Base-by-base conservation (phyloP, 1,139 yeast genomes). In the Zygosaccharomyces pseudobailii region DNA sequence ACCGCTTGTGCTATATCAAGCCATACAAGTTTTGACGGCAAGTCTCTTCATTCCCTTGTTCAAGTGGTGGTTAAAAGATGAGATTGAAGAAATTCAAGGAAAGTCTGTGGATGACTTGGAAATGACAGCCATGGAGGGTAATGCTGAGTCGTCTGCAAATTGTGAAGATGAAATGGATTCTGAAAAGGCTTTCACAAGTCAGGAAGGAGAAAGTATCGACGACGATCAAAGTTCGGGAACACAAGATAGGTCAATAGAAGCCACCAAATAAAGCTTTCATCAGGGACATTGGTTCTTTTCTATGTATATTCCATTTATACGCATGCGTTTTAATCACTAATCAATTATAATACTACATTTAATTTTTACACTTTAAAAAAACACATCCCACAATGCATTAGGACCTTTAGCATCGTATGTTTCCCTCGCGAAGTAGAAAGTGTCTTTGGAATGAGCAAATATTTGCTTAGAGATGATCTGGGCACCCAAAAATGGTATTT, bases 381-480 rank as follows among this genome's bases (percentile, higher is more conserved):
- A 66, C 19, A 75, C 67, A 48, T 76, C 82, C 82, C 84, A 79
- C 40, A 79, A 64, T 35, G 78, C 69, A 5, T 70, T 53, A 7
- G 97, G 97, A 0, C 97, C 97, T 46, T 73, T 75, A 55, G 84
- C 92, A 56, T 82, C 82, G 65, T 88, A 90, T 49, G 80, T 82
- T 36, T 82, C 86, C 54, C 80, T 76, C 43, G 84, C 81, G 44
- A 89, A 75, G 64, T 80, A 89, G 48, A 76, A 69, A 52, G 80
- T 78, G 51, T 89, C 96, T 58, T 79, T 79, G 23, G 82, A 71
- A 42, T 67, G 72, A 46, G 82, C 80, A 53, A 87, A 90, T 20
- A 87, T 79, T 67, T 88, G 96, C 66, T 87, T 88, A 21, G 95
- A 82, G 40, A 88, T 85, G 46, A 90, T 85, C 66, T 88, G 87